A percentile compares a stretch with the other conserved stretches of the same genome.
These are phyloP conservation scores for Spathaspora boniae DNA, from an alignment of 805 yeast genomes.

Conservation along the genomic window DNA sequence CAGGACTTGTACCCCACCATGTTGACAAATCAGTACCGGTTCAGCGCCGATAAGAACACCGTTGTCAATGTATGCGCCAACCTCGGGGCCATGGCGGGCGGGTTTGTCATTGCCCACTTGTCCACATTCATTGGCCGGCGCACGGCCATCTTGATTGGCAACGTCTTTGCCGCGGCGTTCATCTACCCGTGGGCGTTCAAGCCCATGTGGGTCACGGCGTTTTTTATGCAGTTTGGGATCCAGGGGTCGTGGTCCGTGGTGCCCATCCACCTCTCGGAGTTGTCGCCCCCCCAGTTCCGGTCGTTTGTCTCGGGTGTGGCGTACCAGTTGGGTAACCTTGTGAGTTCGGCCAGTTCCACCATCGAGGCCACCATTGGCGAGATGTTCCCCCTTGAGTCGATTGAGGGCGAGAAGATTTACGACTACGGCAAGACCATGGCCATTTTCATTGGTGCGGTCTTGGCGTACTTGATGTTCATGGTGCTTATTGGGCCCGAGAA, in stretches of 20 bases:
- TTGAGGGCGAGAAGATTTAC: conserved; percentile 28
- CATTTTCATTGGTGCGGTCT: conserved; percentile 62
- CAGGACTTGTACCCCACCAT: conserved; percentile 72
- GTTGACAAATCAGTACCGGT: conserved; percentile 49
- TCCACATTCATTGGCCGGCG: conserved; percentile 62
- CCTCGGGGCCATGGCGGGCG: conserved; percentile 67
- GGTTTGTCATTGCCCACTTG: conserved; percentile 55
- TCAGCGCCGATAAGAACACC: conserved; percentile 46
- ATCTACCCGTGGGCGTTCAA: conserved; percentile 59
- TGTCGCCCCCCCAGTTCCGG: conserved; percentile 50
- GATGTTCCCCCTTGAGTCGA: conserved; percentile 59
- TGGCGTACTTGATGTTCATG: conserved; percentile 47
- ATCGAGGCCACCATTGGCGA: conserved; percentile 64
- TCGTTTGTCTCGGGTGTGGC: conserved; percentile 59
- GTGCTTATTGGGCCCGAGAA: conserved; percentile 62
- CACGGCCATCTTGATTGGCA: conserved; percentile 47
- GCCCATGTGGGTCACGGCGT: conserved; percentile 19
- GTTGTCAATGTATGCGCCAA: conserved; percentile 63
- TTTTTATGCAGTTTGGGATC: conserved; percentile 62
- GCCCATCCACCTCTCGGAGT: conserved; percentile 63
- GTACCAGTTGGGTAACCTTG: conserved; percentile 72
- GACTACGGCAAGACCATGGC: conserved; percentile 71
- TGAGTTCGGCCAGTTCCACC: conserved; percentile 67
- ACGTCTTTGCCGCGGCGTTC: conserved; percentile 54
- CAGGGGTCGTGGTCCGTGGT: conserved; percentile 76